Conservation (phyloP, 306 rosid species). For the Vicia faba region DNA sequence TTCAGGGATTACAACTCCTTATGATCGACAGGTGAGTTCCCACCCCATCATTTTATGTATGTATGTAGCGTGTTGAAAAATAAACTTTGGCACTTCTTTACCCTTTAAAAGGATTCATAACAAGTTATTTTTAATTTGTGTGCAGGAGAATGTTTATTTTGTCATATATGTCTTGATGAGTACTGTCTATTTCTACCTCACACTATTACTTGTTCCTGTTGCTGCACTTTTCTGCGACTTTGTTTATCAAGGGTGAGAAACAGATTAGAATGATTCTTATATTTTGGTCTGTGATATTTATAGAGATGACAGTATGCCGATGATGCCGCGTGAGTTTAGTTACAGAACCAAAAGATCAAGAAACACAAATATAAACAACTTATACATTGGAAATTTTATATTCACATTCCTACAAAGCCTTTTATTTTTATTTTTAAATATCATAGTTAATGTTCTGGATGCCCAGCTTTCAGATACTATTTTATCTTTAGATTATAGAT, state of each 20-base stretch:
- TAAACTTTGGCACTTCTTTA: conserved; percentile 8
- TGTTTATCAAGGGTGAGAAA: conserved; percentile 81
- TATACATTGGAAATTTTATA: neutral
- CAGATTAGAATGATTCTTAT: conserved; percentile 15
- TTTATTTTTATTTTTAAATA: conserved; percentile 15
- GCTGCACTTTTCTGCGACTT: conserved; percentile 89
- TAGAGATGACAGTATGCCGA: neutral
- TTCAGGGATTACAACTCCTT: conserved; percentile 63
- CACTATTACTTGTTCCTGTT: conserved; percentile 76
- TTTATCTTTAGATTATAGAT: neutral
- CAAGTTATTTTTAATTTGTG: conserved; percentile 29
- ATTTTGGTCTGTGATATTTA: conserved; percentile 26
- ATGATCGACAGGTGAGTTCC: conserved; percentile 68
- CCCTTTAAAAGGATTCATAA: conserved; percentile 20
- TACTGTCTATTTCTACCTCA: conserved; percentile 76
- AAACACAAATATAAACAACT: neutral
- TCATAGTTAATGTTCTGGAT: conserved; percentile 1
- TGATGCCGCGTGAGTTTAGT: conserved; percentile 7
- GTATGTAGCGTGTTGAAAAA: conserved; percentile 12
- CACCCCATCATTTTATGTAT: conserved; percentile 10
- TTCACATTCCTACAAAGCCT: neutral
- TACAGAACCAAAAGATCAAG: conserved; percentile 11
- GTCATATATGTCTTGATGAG: conserved; percentile 90
- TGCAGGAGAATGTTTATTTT: conserved; percentile 87
- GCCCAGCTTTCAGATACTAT: neutral